These are phyloP conservation scores for Neofusicoccum ribis DNA, from an alignment of 2,329 filamentous ascomycete species.

Conservation along the genomic window DNA sequence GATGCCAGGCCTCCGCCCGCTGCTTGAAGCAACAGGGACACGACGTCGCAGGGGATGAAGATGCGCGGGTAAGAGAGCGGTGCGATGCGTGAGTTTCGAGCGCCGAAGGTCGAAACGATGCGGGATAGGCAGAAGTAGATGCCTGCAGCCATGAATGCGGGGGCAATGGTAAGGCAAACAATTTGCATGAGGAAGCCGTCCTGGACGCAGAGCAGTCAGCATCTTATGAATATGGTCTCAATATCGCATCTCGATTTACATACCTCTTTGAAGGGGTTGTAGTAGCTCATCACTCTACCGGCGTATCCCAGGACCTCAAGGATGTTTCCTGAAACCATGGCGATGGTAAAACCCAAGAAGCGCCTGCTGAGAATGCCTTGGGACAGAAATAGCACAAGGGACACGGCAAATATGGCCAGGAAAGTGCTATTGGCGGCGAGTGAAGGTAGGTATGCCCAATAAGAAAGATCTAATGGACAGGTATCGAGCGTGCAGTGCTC, in stretches of 20 bases:
- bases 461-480: constrained; percentile 42
- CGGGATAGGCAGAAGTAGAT: constrained; percentile 64
- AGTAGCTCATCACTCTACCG: constrained; percentile 58
- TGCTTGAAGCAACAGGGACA: constrained; percentile 48
- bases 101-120: constrained; percentile 42
- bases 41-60: constrained; percentile 52
- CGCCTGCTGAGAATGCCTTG: constrained; percentile 40
- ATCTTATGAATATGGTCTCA: not conserved
- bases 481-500: constrained; percentile 37
- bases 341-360: constrained; percentile 45
- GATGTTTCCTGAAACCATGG: constrained; percentile 58
- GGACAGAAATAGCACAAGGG: constrained; percentile 38
- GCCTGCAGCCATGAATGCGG: constrained; percentile 61
- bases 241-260: not conserved
- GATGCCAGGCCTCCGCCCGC: constrained; percentile 46
- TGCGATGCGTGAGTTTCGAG: constrained; percentile 43
- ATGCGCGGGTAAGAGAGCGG: constrained; percentile 51
- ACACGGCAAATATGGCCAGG: constrained; percentile 45
- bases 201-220: constrained; percentile 34
- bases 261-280: constrained; percentile 57
- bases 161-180: constrained; percentile 59
- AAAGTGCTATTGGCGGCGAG: constrained; percentile 45
- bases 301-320: constrained; percentile 64
- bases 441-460: constrained; percentile 48
- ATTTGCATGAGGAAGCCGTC: constrained; percentile 67